Evolutionary conservation across 2,329 filamentous ascomycete species (phyloP).

Genomic region (Pestalotiopsis fici): DNA sequence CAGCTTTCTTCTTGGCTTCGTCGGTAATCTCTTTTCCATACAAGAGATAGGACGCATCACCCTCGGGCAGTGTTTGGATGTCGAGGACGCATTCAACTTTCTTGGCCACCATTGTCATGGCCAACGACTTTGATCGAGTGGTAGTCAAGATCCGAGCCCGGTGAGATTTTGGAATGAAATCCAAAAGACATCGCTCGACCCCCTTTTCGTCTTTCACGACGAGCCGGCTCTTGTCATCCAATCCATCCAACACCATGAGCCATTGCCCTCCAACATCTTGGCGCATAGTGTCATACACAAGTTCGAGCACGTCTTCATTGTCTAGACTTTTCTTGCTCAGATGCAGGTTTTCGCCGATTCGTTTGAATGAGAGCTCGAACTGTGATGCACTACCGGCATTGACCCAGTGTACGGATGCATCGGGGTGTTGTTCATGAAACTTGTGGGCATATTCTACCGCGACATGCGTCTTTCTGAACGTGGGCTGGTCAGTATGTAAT

Average conservation of each 20-base stretch:
- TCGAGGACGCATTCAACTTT: neutral
- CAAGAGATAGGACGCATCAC: neutral
- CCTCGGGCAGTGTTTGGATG: neutral
- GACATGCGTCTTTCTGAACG: neutral
- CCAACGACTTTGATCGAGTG: neutral
- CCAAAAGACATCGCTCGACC: neutral
- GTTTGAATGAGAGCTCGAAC: neutral
- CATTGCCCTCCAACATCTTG: conserved; percentile 2
- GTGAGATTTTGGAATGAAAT: neutral
- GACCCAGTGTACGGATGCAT: neutral
- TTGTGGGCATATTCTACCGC: neutral
- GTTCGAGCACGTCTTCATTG: neutral
- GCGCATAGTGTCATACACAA: neutral
- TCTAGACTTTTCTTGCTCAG: neutral
- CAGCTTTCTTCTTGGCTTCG: neutral
- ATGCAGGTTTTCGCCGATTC: neutral
- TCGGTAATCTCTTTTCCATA: neutral
- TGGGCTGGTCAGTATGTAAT: neutral
- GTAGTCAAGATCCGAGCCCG: neutral
- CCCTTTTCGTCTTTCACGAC: neutral
- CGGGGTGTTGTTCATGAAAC: neutral
- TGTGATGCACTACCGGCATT: neutral
- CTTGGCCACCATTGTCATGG: neutral
- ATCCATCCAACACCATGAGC: conserved; percentile 2
- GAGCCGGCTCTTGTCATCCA: neutral